Evolutionary conservation across 1,284 basidiomycete species (phyloP).

Genomic region (Apiotrichum veenhuisii): DNA sequence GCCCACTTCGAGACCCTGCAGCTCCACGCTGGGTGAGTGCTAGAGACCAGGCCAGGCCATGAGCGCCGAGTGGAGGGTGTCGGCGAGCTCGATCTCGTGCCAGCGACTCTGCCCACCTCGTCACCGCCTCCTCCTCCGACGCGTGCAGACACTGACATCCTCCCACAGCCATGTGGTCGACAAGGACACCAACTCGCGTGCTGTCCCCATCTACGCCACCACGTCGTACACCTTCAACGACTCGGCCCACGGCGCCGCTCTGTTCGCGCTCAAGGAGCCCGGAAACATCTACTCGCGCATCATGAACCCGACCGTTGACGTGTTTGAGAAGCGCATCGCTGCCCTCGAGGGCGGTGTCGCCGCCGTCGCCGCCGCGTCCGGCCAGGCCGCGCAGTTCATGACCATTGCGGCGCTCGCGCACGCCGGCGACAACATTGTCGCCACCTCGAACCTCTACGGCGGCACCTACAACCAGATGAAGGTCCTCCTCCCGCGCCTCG

Average conservation of each 20-base stretch:
- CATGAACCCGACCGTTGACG: constrained; percentile 77
- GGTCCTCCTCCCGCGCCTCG: constrained; percentile 48
- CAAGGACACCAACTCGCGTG: constrained; percentile 19
- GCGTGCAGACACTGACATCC: no score
- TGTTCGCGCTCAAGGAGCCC: constrained; percentile 68
- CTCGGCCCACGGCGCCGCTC: constrained; percentile 74
- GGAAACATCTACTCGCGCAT: constrained; percentile 77
- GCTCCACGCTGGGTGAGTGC: constrained; percentile 22
- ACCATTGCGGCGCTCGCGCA: constrained; percentile 64
- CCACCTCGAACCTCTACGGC: constrained; percentile 66
- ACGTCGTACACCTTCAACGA: constrained; percentile 72
- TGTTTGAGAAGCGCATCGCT: constrained; percentile 80
- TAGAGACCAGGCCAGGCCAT: no score
- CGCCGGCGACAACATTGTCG: constrained; percentile 76
- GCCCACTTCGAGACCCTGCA: constrained; percentile 21
- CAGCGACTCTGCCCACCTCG: background rate
- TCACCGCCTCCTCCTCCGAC: no score
- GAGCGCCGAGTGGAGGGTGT: no score
- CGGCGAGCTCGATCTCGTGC: no score
- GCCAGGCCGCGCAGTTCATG: constrained; percentile 78
- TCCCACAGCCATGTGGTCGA: constrained; percentile 16
- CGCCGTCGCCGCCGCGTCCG: constrained; percentile 72
- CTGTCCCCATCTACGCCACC: constrained; percentile 23
- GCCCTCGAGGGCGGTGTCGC: constrained; percentile 77
- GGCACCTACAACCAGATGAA: constrained; percentile 88